Conservation (phyloP, 257 asterid genomes). For the Solanum chiquidenum region DNA sequence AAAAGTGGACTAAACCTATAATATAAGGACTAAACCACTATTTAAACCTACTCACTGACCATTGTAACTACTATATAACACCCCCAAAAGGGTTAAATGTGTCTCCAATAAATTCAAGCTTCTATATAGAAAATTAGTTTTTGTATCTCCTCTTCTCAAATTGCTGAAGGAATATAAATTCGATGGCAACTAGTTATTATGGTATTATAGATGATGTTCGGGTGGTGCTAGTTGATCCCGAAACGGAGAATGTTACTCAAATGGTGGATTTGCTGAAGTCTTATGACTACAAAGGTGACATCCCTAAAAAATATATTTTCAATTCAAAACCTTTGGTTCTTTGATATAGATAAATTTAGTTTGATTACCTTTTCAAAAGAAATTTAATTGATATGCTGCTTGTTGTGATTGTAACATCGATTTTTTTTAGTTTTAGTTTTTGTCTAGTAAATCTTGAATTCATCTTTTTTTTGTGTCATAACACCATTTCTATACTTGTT, state of each 20-base stretch:
- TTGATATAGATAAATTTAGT: not conserved
- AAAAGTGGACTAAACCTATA: not conserved
- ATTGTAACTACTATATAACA: not conserved
- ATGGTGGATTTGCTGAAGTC: not conserved
- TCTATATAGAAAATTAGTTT: not conserved
- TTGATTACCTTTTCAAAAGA: not conserved
- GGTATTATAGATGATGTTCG: not conserved
- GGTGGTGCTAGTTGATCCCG: not conserved
- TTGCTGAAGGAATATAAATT: not conserved
- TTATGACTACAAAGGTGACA: not conserved
- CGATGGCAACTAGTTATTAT: not conserved
- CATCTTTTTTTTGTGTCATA: not conserved
- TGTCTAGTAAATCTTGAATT: not conserved
- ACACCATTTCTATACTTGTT: not conserved
- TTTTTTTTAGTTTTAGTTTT: too few species aligned
- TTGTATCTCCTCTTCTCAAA: not conserved
- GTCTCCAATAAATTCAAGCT: not conserved
- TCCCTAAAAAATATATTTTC: too few species aligned
- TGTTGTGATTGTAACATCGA: not conserved
- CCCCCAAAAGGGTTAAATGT: not conserved
- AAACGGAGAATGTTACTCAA: not conserved
- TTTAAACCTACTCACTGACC: not conserved
- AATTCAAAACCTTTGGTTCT: too few species aligned
- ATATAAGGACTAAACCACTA: not conserved
- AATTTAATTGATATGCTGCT: too few species aligned